A percentile compares a stretch with the other conserved stretches of the same genome.
Conservation (phyloP, 2,329 filamentous ascomycete genomes). For the Pochonia chlamydosporia region DNA sequence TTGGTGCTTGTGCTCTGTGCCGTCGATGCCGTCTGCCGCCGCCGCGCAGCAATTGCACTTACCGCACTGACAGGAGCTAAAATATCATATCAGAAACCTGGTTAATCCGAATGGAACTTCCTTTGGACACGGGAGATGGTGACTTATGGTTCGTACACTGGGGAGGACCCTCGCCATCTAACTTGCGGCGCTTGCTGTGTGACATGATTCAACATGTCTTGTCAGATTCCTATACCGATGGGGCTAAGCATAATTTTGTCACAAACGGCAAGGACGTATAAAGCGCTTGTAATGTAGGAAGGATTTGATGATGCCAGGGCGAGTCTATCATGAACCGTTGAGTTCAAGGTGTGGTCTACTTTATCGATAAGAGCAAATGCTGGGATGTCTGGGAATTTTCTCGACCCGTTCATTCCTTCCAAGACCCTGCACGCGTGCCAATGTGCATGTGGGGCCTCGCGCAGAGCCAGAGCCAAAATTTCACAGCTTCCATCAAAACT, state of each 20-base stretch:
- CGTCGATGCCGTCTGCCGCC: constrained; percentile 17
- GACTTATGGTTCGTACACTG: constrained; percentile 20
- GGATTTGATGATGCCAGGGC: too few species aligned
- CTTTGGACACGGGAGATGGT: too few species aligned
- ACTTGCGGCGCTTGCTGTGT: constrained; percentile 28
- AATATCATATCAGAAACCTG: not conserved
- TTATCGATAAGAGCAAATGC: not conserved
- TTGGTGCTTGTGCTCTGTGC: constrained; percentile 3
- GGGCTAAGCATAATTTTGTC: too few species aligned
- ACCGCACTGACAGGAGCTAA: constrained; percentile 25
- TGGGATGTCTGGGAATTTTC: not conserved
- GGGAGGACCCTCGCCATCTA: constrained; percentile 22
- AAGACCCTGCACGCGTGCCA: not conserved
- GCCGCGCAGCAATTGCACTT: constrained; percentile 31
- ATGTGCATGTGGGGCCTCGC: constrained; percentile 6
- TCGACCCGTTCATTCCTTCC: not conserved
- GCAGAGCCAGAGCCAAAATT: constrained; percentile 7
- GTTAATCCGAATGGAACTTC: too few species aligned
- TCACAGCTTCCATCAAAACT: constrained; percentile 10
- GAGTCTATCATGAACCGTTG: too few species aligned
- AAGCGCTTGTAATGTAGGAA: too few species aligned
- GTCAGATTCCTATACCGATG: too few species aligned
- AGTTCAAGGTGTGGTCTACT: not conserved
- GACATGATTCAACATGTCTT: constrained; percentile 12
- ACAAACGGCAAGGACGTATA: too few species aligned